Base-by-base conservation (phyloP, 306 rosid species). In the Vicia faba region DNA sequence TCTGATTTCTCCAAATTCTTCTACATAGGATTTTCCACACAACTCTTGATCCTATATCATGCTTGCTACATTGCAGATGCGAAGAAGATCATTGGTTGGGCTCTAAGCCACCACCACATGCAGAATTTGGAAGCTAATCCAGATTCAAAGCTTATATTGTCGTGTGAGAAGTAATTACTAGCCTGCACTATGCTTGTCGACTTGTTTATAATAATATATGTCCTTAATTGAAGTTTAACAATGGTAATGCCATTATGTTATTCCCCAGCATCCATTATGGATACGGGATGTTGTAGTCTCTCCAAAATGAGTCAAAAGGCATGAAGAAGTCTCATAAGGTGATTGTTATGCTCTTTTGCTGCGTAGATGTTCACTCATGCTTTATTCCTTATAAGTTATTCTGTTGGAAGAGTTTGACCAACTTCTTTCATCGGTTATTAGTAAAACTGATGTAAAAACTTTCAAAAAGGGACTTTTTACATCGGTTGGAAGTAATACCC, bases 51-150 rank as follows among this genome's bases (percentile, higher is more conserved):
- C 66, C 62, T 50, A 50, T 70, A 45, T 56, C 43, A 38, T 38
- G 49, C 72, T 60, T 60, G 28, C 46, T 45, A 35, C 81, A 54
- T 79, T 76, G 67, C 91, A 91, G 97, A 84, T 86, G 84, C 91
- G 48, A 96, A 86, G 71, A 91, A 91, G 82, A 87, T 91, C 71
- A 85, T 86, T 59, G 91, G 97, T 68, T 91, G 97, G 97, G 89
- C 97, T 44, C 64, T 91, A 56, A 88, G 93, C 81, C 96, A 91
- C 78, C 96, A 91, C 67, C 81, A 85, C 45, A 91, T 88, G 96
- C 88, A 83, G 85, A 91, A 82, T 77, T 54, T 84, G 15, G 91
- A 79, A 46, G 89, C 84, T 59, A 88, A 82, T 79, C 79, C 87
- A 68, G 86, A 86, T 74, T 76, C 80, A 19, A 88, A 79, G 80